Conservation (phyloP, 2,329 filamentous ascomycete species). For the Trichoderma hamatum region DNA sequence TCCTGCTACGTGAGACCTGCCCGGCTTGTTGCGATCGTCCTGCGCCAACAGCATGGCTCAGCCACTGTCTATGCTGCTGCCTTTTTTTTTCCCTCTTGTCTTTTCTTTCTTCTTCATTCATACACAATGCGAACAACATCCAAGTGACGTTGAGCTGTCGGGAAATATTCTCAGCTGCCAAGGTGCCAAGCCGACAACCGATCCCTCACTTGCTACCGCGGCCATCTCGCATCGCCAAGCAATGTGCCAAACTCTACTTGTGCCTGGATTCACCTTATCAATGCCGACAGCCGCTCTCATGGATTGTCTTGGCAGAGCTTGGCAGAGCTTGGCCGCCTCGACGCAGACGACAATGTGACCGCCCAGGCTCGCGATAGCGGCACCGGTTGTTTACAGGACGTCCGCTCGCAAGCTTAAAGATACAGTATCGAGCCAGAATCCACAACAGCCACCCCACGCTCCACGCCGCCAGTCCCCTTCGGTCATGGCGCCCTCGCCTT, state of each 20-base stretch:
- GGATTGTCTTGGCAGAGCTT: not conserved
- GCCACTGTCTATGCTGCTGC: not conserved
- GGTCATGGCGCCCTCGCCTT: not conserved
- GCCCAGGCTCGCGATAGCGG: not conserved
- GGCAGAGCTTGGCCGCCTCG: not conserved
- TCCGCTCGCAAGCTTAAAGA: conserved; percentile 5
- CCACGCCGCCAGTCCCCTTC: conserved; percentile 6
- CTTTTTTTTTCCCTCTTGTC: not conserved
- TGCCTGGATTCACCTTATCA: not conserved
- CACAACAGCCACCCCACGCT: not conserved
- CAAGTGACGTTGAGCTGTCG: not conserved
- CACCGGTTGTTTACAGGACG: not conserved
- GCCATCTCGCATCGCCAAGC: conserved; percentile 18
- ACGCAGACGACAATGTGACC: not conserved
- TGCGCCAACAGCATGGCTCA: not conserved
- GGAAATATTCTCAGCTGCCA: conserved; percentile 10
- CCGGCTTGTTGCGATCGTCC: not conserved
- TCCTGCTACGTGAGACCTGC: not conserved
- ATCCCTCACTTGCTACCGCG: not conserved
- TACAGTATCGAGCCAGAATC: not conserved
- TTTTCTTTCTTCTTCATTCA: not conserved
- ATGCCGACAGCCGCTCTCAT: not conserved
- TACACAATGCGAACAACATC: not conserved
- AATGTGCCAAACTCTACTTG: not conserved
- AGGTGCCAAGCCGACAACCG: conserved; percentile 19